Percentiles rank a stretch among this genome's conserved stretches.
These are phyloP conservation scores for Akebia trifoliata DNA, from an alignment of 164 flowering plant genomes.

Conservation along the genomic window DNA sequence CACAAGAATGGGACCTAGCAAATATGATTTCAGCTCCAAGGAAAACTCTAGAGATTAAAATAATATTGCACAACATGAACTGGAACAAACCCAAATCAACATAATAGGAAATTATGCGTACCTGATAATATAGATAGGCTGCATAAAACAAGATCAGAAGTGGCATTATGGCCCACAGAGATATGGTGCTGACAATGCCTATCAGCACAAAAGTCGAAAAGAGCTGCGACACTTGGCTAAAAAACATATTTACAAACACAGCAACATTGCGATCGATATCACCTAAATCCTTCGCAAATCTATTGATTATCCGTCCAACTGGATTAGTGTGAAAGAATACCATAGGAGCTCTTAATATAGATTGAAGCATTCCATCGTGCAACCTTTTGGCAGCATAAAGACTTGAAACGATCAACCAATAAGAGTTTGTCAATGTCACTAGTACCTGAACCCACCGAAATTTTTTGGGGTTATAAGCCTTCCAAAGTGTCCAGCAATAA, in stretches of 20 bases:
- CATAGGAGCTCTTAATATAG: slow-evolving; percentile 97
- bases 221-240: slow-evolving; percentile 76
- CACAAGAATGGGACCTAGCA: no score
- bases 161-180: slow-evolving; percentile 98
- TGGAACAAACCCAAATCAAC: background rate
- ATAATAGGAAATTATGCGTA: slow-evolving; percentile 18
- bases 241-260: slow-evolving; percentile 66
- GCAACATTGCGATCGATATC: slow-evolving; percentile 95
- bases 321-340: slow-evolving; percentile 97
- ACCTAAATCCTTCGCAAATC: slow-evolving; percentile 96
- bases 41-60: background rate
- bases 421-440: slow-evolving; percentile 81
- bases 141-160: slow-evolving; percentile 84
- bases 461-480: slow-evolving; percentile 4
- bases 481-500: slow-evolving; percentile 5
- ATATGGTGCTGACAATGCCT: slow-evolving; percentile 92
- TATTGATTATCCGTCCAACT: slow-evolving; percentile 86
- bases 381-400: slow-evolving; percentile 88
- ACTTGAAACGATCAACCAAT: slow-evolving; percentile 84
- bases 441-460: slow-evolving; percentile 51
- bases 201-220: slow-evolving; percentile 89
- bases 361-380: slow-evolving; percentile 87
- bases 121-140: slow-evolving; percentile 95
- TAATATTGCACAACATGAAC: background rate
- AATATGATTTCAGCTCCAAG: no score